Base-by-base conservation (phyloP, 306 rosid species). In the Casuarina glauca region DNA sequence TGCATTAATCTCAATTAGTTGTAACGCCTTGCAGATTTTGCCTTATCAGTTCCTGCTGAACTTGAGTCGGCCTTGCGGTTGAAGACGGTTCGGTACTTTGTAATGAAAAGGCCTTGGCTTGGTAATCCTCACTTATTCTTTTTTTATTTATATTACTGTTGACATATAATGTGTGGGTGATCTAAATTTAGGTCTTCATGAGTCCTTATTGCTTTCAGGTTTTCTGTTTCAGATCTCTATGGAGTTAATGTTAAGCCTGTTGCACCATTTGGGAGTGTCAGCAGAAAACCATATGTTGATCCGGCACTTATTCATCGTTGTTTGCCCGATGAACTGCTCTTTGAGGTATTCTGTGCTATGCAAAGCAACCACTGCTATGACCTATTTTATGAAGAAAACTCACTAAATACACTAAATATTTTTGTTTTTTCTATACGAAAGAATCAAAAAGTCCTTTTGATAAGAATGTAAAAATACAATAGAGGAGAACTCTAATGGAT, bases 21-120 rank as follows among this genome's bases (percentile, higher is more conserved):
- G 10, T 74, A 10, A 26, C 82, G 45, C 72, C 63, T 51, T 80
- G 84, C 89, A 94, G 97, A 92, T 82, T 88, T 84, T 81, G 88
- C 89, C 39, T 79, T 78, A n/a, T 78, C 81, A 15, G 86, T 73
- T 17, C 86, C 96, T 41, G 87, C 93, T 58, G 96, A 94, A 78
- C 88, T 92, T 48, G 98, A 94, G 78, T 87, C 93, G 19, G 87
- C 82, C 79, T 83, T 94, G 91, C 84, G 87, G 86, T 72, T 88
- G 87, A 92, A 89, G 84, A 81, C 92, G 3, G 97, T 89, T 82
- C 80, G 88, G 45, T 86, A 88, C 88, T 92, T 89, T 75, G 71
- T 90, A 76, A 94, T 90, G 1, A 92, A 94, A 76, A 90, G 97
- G 86, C 98, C 98, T 17, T 94, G 98, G 98, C 97, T 94, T 77